Evolutionary conservation across 208 protist genomes (phyloP).

Genomic region (Leishmania turanica): DNA sequence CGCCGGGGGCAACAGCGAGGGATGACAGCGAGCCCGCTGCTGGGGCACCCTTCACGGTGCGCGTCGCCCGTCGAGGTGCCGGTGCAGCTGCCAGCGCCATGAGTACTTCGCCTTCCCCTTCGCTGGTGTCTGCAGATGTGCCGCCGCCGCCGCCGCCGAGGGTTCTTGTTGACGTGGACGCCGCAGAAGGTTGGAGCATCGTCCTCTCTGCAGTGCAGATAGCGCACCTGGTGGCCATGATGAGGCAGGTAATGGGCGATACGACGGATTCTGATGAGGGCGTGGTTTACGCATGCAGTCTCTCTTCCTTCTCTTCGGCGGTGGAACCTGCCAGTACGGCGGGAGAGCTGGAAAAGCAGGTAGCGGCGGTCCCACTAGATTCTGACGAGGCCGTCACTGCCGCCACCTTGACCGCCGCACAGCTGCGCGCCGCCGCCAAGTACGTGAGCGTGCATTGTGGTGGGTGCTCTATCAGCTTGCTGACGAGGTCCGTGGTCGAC

Average conservation of each 20-base stretch:
- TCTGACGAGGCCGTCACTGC: constrained; percentile 14
- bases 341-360: not conserved
- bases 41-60: constrained; percentile 25
- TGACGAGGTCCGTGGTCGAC: constrained; percentile 18
- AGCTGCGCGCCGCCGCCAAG: constrained; percentile 18
- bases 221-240: constrained; percentile 17
- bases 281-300: not conserved
- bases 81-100: not conserved
- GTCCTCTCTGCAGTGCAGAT: constrained; percentile 28
- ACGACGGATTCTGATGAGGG: not conserved
- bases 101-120: not conserved
- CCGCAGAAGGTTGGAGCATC: constrained; percentile 24
- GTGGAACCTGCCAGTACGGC: not conserved
- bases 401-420: constrained; percentile 13
- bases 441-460: constrained; percentile 30
- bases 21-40: not conserved
- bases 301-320: not conserved
- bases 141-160: not conserved
- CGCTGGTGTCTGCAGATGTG: not conserved
- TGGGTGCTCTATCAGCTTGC: constrained; percentile 25
- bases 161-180: constrained; percentile 23
- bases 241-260: constrained; percentile 1
- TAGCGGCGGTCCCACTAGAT: constrained; percentile 5
- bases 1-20: not conserved
- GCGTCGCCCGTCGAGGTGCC: constrained; percentile 15